A percentile compares a stretch with the other conserved stretches of the same genome.
These are phyloP conservation scores for Rhodofomes roseus DNA, from an alignment of 1,284 basidiomycete genomes.

Conservation along the genomic window DNA sequence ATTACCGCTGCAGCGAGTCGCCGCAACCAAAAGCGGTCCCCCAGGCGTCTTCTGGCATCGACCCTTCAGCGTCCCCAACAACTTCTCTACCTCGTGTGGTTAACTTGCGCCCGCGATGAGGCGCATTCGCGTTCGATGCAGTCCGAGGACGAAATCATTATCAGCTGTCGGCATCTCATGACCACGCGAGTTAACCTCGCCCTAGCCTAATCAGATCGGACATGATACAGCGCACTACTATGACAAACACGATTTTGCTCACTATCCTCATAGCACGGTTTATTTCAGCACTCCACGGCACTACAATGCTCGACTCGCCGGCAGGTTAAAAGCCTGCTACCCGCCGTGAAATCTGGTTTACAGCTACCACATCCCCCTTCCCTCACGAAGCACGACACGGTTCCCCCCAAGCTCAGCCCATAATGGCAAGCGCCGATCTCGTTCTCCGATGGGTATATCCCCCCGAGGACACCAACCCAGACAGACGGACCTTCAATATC, in stretches of 20 bases:
- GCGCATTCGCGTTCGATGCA: neutral
- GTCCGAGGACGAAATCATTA: conserved; percentile 1
- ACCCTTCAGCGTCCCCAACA: neutral
- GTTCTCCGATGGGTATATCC: conserved; percentile 41
- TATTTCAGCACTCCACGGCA: neutral
- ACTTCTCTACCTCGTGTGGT: conserved; percentile 2
- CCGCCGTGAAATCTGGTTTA: neutral
- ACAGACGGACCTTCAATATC: conserved; percentile 44
- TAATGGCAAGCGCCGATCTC: conserved; percentile 32
- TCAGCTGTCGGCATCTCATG: conserved; percentile 8
- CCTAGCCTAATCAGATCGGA: conserved; percentile 26
- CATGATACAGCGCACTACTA: conserved; percentile 16
- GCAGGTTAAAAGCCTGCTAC: neutral
- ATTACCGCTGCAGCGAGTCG: neutral
- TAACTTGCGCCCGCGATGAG: neutral
- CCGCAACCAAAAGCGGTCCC: neutral
- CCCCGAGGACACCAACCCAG: conserved; percentile 28
- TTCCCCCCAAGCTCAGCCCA: neutral
- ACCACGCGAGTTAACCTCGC: conserved; percentile 28
- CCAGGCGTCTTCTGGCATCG: neutral
- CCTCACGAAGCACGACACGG: neutral
- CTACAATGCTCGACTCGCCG: neutral
- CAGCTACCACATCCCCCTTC: neutral
- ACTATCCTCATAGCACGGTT: neutral
- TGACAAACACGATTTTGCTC: conserved; percentile 4